Base-by-base conservation (phyloP, 2,329 filamentous ascomycete species). In the Penicillium brevicompactum region DNA sequence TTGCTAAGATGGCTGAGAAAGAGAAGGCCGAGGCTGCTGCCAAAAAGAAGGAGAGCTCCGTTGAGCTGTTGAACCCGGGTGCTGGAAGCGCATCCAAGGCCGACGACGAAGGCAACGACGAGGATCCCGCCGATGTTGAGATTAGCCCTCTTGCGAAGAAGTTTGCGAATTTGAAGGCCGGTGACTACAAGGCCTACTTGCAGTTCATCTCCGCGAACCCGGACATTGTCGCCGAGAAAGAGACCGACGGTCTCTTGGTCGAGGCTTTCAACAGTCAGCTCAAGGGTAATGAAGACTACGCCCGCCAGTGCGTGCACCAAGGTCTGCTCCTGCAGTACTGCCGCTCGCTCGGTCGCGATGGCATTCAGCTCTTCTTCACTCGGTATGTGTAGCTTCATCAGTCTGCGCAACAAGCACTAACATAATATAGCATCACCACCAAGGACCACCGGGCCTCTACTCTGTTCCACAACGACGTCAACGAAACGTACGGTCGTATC, bases 261-360 rank as follows among this genome's bases (percentile, higher is more conserved):
- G 85, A 96, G 75, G 94, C 92, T 0, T 97, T 99, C 76, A 92
- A 96, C 71, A 86, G 87, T 1, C 89, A 93, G 61, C 84, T 95
- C 56, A 87, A 91, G 60, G 84, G 85, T 53, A 85, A 90, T 62
- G 85, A 88, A 52, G 57, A 44, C 3, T 85, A 88, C 63, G 87
- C 91, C 4, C 85, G 87, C 46, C 90, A 93, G 72, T 97, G 88
- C 74, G 92, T 99, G 21, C 94, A 99, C 75, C 92, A 97, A 72
- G 93, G 89, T 3, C 81, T 97, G 14, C 81, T 99, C 11, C 78
- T 99, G 40, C 94, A 99, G 74, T 99, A 99, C 79, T 99, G 94
- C 77, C 86, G 93, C 9, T 88, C 91, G 41, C 82, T 99, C 6
- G 92, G 93, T 58, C 86, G 85, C 61, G 91, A 97, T 67, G 93